Conservation (phyloP, 2,329 filamentous ascomycete species). For the Chrysoporthe puriensis region DNA sequence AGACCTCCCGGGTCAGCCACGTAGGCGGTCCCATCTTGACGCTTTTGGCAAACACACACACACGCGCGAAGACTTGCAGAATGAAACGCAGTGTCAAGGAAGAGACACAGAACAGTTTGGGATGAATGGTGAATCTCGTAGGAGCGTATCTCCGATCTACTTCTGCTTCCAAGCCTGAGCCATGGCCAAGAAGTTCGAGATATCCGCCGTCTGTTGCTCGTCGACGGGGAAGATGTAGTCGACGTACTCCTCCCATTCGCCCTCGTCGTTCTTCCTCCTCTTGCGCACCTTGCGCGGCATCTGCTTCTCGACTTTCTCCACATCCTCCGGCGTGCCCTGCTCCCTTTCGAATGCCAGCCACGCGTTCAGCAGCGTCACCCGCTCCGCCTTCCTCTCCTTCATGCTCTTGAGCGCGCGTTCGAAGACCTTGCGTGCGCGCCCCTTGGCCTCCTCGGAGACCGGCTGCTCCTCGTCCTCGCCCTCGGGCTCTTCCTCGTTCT, state of each 20-base stretch:
- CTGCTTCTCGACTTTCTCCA: slow-evolving; percentile 84
- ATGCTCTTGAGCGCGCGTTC: slow-evolving; percentile 82
- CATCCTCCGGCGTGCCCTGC: slow-evolving; percentile 75
- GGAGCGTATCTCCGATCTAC: slow-evolving; percentile 9
- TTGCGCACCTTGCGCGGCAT: slow-evolving; percentile 95
- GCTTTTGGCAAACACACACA: not conserved
- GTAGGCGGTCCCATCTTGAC: not conserved
- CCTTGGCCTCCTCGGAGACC: slow-evolving; percentile 82
- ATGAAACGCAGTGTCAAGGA: not conserved
- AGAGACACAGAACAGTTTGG: not conserved
- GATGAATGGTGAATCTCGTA: not conserved
- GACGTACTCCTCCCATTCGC: slow-evolving; percentile 93
- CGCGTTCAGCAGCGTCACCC: slow-evolving; percentile 87
- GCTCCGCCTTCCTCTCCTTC: slow-evolving; percentile 90
- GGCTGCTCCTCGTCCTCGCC: slow-evolving; percentile 67
- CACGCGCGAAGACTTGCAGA: not conserved
- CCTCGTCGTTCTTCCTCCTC: slow-evolving; percentile 87
- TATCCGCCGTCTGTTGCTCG: slow-evolving; percentile 80
- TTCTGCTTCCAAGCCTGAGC: slow-evolving; percentile 86
- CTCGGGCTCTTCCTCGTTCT: slow-evolving; percentile 59
- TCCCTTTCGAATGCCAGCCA: slow-evolving; percentile 92
- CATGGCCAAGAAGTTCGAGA: slow-evolving; percentile 82
- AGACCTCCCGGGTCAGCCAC: no score
- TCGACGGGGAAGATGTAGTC: slow-evolving; percentile 98
- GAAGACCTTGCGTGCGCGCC: slow-evolving; percentile 80